Conservation (phyloP, 2,329 filamentous ascomycete species). For the Colletotrichum sp. region DNA sequence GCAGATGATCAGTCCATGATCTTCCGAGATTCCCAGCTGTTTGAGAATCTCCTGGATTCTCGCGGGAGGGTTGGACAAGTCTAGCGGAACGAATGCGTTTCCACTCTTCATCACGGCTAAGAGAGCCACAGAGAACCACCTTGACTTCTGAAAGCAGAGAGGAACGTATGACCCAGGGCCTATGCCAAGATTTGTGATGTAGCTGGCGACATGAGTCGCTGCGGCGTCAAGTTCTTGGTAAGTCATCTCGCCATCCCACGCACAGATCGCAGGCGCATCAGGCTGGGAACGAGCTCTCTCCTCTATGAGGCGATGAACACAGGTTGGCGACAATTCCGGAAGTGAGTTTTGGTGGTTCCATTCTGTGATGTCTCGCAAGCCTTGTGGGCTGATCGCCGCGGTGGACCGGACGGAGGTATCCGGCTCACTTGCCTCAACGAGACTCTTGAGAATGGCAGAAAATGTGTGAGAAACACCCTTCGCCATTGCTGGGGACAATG, state of each 20-base stretch:
- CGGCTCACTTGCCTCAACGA: neutral
- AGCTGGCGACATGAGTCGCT: neutral
- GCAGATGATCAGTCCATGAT: neutral
- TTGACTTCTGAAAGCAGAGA: slow-evolving; percentile 33
- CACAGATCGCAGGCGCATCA: slow-evolving; percentile 19
- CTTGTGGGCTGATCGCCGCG: neutral
- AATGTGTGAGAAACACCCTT: neutral
- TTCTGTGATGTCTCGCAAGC: neutral
- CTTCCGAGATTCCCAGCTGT: neutral
- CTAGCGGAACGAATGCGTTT: slow-evolving; percentile 33
- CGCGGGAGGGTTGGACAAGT: slow-evolving; percentile 14
- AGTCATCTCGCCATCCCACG: slow-evolving; percentile 21
- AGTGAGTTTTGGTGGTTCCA: neutral
- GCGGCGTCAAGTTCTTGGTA: slow-evolving; percentile 10
- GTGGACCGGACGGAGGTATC: neutral
- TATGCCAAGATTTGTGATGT: slow-evolving; percentile 20
- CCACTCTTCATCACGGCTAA: slow-evolving; percentile 36
- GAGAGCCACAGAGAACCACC: slow-evolving; percentile 29
- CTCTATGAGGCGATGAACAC: slow-evolving; percentile 26
- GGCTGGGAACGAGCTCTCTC: slow-evolving; percentile 9
- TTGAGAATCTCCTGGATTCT: neutral
- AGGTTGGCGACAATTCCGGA: neutral
- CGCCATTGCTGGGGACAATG: neutral
- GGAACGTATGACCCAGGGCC: slow-evolving; percentile 25
- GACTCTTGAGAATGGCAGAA: neutral